These are phyloP conservation scores for Calendula officinalis DNA, from an alignment of 129 eudicot species.

Conservation along the genomic window DNA sequence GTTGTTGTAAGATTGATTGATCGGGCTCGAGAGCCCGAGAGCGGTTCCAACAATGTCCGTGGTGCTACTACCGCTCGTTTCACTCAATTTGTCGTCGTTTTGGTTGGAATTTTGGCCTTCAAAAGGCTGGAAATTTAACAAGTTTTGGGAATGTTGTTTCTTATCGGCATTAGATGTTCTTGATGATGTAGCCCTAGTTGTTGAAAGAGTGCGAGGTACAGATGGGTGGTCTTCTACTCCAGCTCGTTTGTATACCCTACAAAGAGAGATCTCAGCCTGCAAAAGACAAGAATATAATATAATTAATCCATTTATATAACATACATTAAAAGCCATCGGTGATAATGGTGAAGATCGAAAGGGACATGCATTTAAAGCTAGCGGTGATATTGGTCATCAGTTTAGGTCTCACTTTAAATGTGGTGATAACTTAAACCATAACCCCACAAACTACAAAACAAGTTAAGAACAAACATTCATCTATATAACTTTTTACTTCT, in stretches of 20 bases:
- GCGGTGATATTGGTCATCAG: slow-evolving; percentile 40
- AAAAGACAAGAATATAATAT: not conserved
- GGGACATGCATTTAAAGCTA: slow-evolving; percentile 31
- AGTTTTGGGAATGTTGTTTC: slow-evolving; percentile 21
- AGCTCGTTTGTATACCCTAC: slow-evolving; percentile 75
- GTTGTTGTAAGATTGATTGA: slow-evolving; percentile 25
- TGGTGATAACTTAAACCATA: slow-evolving; percentile 3
- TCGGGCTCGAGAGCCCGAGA: slow-evolving; percentile 43
- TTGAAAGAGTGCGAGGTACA: slow-evolving; percentile 57
- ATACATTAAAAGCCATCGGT: slow-evolving; percentile 31
- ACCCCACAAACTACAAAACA: slow-evolving; percentile 19
- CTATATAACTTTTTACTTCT: not conserved
- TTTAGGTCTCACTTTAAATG: slow-evolving; percentile 10
- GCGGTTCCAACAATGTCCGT: slow-evolving; percentile 45
- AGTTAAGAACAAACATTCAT: not conserved
- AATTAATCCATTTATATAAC: not conserved
- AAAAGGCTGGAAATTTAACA: slow-evolving; percentile 15
- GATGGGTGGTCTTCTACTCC: slow-evolving; percentile 88
- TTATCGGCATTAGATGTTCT: slow-evolving; percentile 14
- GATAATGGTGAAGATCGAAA: slow-evolving; percentile 26
- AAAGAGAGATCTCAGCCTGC: slow-evolving; percentile 88
- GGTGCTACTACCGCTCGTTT: slow-evolving; percentile 53
- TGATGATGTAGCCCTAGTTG: slow-evolving; percentile 56
- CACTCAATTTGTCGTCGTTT: slow-evolving; percentile 38
- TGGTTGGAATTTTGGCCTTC: slow-evolving; percentile 29